These are phyloP conservation scores for Plasmopara muralis DNA, from an alignment of 352 stramenopile genomes.

Conservation along the genomic window DNA sequence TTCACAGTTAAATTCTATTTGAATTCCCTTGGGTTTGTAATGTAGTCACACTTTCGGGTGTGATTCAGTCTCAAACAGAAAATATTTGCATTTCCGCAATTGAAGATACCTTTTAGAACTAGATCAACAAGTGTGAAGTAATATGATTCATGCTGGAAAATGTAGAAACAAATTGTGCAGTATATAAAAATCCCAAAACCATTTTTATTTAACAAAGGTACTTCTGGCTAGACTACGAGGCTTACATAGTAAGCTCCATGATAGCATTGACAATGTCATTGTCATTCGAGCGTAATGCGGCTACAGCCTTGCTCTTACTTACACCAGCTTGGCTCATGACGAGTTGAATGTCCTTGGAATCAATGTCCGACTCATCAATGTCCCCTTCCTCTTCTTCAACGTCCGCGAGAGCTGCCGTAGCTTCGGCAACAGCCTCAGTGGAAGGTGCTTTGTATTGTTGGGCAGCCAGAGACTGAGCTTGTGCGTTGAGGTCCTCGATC, in stretches of 20 bases:
- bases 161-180: no score
- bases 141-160: no score
- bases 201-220: no score
- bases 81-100: no score
- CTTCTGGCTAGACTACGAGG: background rate
- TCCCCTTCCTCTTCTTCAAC: slow-evolving; percentile 77
- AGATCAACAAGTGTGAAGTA: no score
- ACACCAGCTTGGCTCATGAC: slow-evolving; percentile 94
- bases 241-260: slow-evolving; percentile 99
- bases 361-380: slow-evolving; percentile 94
- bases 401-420: slow-evolving; percentile 32
- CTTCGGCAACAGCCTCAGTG: slow-evolving; percentile 24
- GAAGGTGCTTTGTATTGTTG: slow-evolving; percentile 89
- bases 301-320: slow-evolving; percentile 92
- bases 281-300: slow-evolving; percentile 96
- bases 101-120: no score
- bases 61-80: no score
- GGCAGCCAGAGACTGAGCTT: slow-evolving; percentile 80
- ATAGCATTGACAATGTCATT: slow-evolving; percentile 99
- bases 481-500: slow-evolving; percentile 93
- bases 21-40: no score
- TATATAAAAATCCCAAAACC: no score
- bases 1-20: no score
- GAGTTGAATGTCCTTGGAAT: slow-evolving; percentile 98
- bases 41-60: no score